Evolutionary conservation across 2,329 filamentous ascomycete genomes (phyloP).

Genomic region (Colletotrichum graminicola): DNA sequence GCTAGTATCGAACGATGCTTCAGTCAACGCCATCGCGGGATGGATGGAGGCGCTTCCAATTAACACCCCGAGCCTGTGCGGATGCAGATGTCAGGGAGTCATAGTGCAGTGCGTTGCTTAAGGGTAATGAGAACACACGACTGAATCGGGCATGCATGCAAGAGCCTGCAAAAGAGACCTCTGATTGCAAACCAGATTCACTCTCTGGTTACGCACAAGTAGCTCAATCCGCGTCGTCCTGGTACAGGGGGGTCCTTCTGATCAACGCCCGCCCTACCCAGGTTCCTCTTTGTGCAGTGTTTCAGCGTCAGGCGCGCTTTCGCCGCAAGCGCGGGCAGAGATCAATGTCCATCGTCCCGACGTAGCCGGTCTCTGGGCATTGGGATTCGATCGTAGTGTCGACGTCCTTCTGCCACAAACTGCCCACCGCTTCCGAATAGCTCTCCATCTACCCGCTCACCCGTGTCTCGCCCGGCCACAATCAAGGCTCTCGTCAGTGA

Average conservation of each 20-base stretch:
- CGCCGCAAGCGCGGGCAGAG: constrained; percentile 25
- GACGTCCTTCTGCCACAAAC: not conserved
- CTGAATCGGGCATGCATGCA: not conserved
- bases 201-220: not conserved
- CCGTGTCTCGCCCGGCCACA: not conserved
- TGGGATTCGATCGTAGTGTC: not conserved
- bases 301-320: constrained; percentile 29
- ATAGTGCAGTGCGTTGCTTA: not conserved
- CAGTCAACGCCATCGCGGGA: not conserved
- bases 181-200: not conserved
- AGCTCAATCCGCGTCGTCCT: not conserved
- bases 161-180: not conserved
- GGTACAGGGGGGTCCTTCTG: constrained; percentile 20
- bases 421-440: too few relatives aligned
- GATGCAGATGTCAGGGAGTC: not conserved
- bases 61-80: not conserved
- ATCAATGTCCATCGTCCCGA: constrained; percentile 24
- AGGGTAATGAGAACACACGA: not conserved
- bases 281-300: constrained; percentile 7
- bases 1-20: not conserved
- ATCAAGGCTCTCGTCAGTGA: not conserved
- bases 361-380: not conserved
- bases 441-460: not conserved
- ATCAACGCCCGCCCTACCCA: constrained; percentile 1
- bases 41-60: not conserved